These are phyloP conservation scores for Domatiomyces catenatus DNA, from an alignment of 2,329 filamentous ascomycete genomes.

Conservation along the genomic window DNA sequence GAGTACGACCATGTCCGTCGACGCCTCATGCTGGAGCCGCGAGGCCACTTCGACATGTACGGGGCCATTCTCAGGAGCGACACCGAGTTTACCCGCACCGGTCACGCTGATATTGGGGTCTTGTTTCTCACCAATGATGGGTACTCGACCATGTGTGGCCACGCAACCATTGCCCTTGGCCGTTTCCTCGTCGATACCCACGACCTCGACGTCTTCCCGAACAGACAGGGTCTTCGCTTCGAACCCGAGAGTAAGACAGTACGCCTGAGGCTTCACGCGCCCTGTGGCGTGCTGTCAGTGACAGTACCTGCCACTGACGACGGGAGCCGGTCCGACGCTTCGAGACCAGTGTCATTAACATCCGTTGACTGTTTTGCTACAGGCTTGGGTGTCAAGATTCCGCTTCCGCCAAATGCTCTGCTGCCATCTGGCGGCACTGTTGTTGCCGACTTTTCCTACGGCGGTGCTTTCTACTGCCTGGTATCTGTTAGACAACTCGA, in stretches of 20 bases:
- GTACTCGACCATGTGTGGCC: conserved; percentile 38
- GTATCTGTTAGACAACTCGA: conserved; percentile 26
- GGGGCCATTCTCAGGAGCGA: conserved; percentile 31
- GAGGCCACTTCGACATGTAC: conserved; percentile 38
- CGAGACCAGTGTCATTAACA: conserved; percentile 27
- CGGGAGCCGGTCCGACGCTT: conserved; percentile 23
- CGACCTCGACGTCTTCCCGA: conserved; percentile 27
- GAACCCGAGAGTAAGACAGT: conserved; percentile 18
- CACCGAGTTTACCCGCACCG: conserved; percentile 27
- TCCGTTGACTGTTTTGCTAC: conserved; percentile 30
- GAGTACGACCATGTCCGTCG: conserved; percentile 29
- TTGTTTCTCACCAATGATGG: conserved; percentile 35
- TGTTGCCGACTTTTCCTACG: conserved; percentile 24
- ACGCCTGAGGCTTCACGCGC: conserved; percentile 28
- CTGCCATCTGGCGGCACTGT: conserved; percentile 12
- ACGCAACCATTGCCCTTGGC: conserved; percentile 37
- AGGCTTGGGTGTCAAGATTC: conserved; percentile 20
- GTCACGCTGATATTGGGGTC: conserved; percentile 33
- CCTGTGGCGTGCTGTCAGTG: conserved; percentile 30
- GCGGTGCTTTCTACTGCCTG: conserved; percentile 32
- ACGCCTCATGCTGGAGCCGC: conserved; percentile 32
- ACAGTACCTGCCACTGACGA: conserved; percentile 24
- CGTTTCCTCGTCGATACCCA: conserved; percentile 29
- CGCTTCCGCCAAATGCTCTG: conserved; percentile 14
- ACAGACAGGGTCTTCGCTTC: conserved; percentile 20